phyloP scores from a whole-genome alignment of 208 protist genomes.

The Phytomonas sp. region DNA sequence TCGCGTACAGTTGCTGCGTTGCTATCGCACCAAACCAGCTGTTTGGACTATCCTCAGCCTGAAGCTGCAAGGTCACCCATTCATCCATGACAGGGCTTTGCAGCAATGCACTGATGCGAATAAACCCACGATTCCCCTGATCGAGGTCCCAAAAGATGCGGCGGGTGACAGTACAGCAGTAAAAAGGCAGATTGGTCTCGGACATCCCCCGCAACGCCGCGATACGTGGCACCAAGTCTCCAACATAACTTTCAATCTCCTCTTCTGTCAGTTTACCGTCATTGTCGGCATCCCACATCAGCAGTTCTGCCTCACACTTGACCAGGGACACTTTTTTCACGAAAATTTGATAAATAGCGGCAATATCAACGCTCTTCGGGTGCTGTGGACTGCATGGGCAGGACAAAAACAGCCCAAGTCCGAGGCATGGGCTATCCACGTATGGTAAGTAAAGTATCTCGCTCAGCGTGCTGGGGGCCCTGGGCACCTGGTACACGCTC shows the following conservation, averaged over 20 bases:
- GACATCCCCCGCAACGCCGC: slow-evolving; percentile 48
- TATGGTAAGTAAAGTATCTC: slow-evolving; percentile 42
- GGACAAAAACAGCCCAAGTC: slow-evolving; percentile 56
- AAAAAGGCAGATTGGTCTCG: slow-evolving; percentile 72
- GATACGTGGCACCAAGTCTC: slow-evolving; percentile 61
- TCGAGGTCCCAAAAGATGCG: slow-evolving; percentile 90
- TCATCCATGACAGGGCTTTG: slow-evolving; percentile 79
- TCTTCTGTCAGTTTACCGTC: slow-evolving; percentile 79
- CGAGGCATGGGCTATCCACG: slow-evolving; percentile 35
- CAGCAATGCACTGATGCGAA: slow-evolving; percentile 77
- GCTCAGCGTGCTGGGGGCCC: slow-evolving; percentile 14
- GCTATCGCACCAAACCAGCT: slow-evolving; percentile 77
- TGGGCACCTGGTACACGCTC: not conserved
- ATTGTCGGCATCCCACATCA: slow-evolving; percentile 81
- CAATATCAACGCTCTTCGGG: slow-evolving; percentile 39
- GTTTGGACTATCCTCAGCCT: slow-evolving; percentile 58
- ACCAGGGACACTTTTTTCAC: slow-evolving; percentile 78
- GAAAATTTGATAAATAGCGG: slow-evolving; percentile 60
- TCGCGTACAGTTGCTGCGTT: slow-evolving; percentile 78
- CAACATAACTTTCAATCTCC: slow-evolving; percentile 86
- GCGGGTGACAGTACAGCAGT: slow-evolving; percentile 84
- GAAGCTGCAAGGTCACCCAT: slow-evolving; percentile 82
- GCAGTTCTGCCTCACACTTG: slow-evolving; percentile 75
- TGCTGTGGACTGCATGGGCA: slow-evolving; percentile 38
- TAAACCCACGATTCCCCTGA: slow-evolving; percentile 45